phyloP scores from a whole-genome alignment of 2,329 filamentous ascomycete genomes.

The Fusarium abutilonis region DNA sequence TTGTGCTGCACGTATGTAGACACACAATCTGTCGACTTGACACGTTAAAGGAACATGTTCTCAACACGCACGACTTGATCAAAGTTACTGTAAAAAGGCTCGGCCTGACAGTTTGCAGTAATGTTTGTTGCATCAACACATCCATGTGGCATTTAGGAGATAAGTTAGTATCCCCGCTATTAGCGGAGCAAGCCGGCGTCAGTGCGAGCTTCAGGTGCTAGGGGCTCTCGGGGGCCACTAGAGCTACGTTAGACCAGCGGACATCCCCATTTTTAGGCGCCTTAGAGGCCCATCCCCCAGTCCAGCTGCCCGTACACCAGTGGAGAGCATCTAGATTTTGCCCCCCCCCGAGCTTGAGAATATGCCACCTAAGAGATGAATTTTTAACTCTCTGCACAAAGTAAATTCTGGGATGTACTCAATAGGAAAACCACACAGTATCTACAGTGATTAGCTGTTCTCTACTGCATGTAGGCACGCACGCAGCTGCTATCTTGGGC shows the following conservation, averaged over 20 bases:
- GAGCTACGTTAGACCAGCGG: slow-evolving; percentile 34
- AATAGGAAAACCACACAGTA: no score
- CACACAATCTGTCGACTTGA: background rate
- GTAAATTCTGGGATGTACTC: no score
- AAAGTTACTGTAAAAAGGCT: background rate
- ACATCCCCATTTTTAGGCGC: slow-evolving; percentile 44
- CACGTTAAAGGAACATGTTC: background rate
- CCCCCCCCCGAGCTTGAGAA: slow-evolving; percentile 16
- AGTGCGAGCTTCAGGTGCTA: slow-evolving; percentile 39
- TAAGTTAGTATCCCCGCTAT: slow-evolving; percentile 34
- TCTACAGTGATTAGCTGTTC: no score
- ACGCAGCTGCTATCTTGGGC: no score
- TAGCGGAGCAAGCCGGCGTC: slow-evolving; percentile 41
- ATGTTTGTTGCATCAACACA: slow-evolving; percentile 24
- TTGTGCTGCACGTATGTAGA: background rate
- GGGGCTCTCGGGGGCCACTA: slow-evolving; percentile 32
- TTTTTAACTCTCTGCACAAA: no score
- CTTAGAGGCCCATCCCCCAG: slow-evolving; percentile 32
- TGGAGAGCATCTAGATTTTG: slow-evolving; percentile 15
- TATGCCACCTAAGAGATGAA: background rate
- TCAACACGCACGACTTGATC: background rate
- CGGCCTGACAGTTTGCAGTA: slow-evolving; percentile 23
- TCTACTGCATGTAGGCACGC: no score
- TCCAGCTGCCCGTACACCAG: slow-evolving; percentile 26
- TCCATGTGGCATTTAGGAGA: slow-evolving; percentile 28